phyloP scores from a whole-genome alignment of 1,139 yeast genomes.

The Debaryomyces coudertii region DNA sequence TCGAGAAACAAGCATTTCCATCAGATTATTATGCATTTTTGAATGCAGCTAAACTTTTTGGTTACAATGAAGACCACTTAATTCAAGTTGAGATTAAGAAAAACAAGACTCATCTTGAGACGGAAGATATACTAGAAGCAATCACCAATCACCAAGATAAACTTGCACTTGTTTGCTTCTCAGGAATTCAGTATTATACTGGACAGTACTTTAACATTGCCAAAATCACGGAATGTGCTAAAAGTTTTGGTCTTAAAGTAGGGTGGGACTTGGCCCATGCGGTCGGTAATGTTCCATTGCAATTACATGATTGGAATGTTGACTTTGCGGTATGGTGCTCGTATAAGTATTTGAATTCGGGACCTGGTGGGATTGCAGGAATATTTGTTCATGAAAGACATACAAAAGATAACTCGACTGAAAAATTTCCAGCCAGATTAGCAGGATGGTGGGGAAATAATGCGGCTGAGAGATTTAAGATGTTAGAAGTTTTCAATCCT shows the following conservation, averaged over 20 bases:
- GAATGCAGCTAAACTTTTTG: constrained; percentile 70
- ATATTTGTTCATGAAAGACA: constrained; percentile 66
- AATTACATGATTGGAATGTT: constrained; percentile 83
- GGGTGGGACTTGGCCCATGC: constrained; percentile 99
- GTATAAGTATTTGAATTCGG: constrained; percentile 86
- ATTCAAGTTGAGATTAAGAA: constrained; percentile 62
- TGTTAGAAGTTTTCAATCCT: constrained; percentile 81
- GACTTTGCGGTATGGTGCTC: constrained; percentile 97
- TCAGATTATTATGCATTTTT: constrained; percentile 87
- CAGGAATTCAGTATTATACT: constrained; percentile 91
- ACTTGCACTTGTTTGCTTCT: constrained; percentile 73
- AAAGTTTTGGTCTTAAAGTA: constrained; percentile 54
- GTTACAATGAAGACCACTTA: constrained; percentile 60
- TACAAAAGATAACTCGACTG: constrained; percentile 36
- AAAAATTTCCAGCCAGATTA: constrained; percentile 59
- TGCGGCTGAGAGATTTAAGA: constrained; percentile 66
- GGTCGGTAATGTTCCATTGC: constrained; percentile 78
- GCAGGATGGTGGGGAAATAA: constrained; percentile 99
- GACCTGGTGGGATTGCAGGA: constrained; percentile 93
- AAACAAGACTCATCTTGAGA: constrained; percentile 59
- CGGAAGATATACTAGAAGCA: constrained; percentile 60
- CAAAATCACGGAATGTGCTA: constrained; percentile 62
- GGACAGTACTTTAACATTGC: constrained; percentile 84
- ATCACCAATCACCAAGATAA: constrained; percentile 64
- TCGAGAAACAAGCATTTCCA: constrained; percentile 88